Evolutionary conservation across 1,284 basidiomycete species (phyloP), one percentile per base, ranked within the genome.

Genomic region (Volvariella volvacea): DNA sequence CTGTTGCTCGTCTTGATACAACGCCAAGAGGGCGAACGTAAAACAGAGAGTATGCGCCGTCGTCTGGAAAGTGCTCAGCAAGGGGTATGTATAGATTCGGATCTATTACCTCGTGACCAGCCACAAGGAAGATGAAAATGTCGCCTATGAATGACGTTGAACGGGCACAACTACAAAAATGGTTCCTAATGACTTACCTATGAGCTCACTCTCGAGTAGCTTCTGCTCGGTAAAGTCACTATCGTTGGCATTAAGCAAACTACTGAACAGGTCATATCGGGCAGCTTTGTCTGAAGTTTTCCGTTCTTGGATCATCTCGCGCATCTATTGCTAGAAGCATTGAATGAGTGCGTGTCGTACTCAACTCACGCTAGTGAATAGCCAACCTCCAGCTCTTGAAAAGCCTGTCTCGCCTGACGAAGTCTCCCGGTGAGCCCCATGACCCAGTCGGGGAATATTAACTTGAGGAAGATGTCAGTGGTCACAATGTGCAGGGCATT

Each of bases 1-100:
- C 45, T 82, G 77, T 56, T 87, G 83, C 51, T 76, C 72, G 0
- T 81, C 74, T 2, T 70, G 78, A 54, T 84, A 69, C 15, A 71
- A 49, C 2, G 68, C 68, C 20, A 71, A 48, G 42, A 70, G 42
- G 8, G 70, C 79, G 43, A 84, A 69, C 1, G 74, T 61, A 48
- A 76, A 83, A 39, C 71, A 74, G 1, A 85, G 57, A 0, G 79
- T 78, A 54, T 67, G 55, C 0, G 62, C 57, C 0, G 58, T 63
- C 8, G 59, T 58, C 57, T 61, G 40, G 32, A 25, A 7, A 15
- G n/a, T 30, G 3, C 17, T 38, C 10, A 21, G 31, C 20, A 2
- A n/a, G 39, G 15, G 30, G 3, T 19, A 14, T 16, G 10, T 2
- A 22, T 40, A n/a, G 12, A 14, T 15, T 7, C 8, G 28, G n/a